Base-by-base conservation (phyloP, 2,329 filamentous ascomycete species). In the Fusarium coicis region DNA sequence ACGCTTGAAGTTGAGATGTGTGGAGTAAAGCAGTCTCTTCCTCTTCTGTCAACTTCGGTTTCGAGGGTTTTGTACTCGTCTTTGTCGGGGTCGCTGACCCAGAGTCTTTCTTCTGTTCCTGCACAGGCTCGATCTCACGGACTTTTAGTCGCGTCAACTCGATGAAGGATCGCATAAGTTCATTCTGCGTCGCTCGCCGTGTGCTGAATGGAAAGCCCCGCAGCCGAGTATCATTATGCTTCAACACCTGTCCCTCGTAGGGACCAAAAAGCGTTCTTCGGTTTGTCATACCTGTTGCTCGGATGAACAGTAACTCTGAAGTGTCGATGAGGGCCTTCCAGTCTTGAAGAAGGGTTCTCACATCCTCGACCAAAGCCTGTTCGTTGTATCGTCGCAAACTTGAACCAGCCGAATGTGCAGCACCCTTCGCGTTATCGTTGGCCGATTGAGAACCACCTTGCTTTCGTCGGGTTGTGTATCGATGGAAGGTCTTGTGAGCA, bases 401-500 rank as follows among this genome's bases (percentile, higher is more conserved):
- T 2, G 96, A 93, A 80, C 97, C 96, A 12, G 95, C 97, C 8
- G 96, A 98, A 82, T 98, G 95, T 0, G 96, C 96, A 52, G 93
- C 92, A 19, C 96, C 96, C 80, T 97, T 97, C n/a, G 95, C 90
- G 69, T 94, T 93, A 81, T 99, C 96, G 80, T 95, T 98, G 34
- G 96, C 92, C 7, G 95, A 97, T 81, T 99, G 96, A 16, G 95
- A 92, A 46, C 97, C 96, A 86, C 96, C 96, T 81, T 99, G 96
- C 81, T 99, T 99, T 74, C 96, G 89, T 73, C 96, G 89, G 10
- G 96, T 99, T 0, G 97, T 99, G 80, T 99, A 99, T 64, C 96
- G 90, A 81, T 99, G 97, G 81, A 98, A 99, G 0, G 96, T 98
- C 85, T 99, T 99, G 83, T 98, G 96, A 1, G 95, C 96, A 49